Percentiles rank a stretch among this genome's conserved stretches.
Conservation (phyloP, 75 land plant genomes). For the Selaginella tamariscina region DNA sequence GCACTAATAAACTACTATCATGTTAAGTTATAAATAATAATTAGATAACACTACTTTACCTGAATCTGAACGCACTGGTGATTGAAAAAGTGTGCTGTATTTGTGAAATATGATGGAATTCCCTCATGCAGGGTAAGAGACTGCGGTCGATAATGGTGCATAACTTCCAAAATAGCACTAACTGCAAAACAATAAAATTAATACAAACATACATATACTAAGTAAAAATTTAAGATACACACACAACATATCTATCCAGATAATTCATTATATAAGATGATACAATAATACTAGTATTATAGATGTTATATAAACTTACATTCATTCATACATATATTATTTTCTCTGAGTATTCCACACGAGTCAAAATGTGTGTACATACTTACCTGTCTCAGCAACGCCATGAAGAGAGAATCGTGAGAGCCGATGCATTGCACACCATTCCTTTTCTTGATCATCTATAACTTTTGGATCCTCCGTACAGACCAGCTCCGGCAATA, state of each 20-base stretch:
- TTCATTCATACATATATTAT: too few relatives aligned
- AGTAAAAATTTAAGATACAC: not conserved
- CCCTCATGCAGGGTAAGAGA: conserved; percentile 28
- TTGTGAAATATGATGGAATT: conserved; percentile 38
- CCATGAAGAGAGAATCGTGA: too few relatives aligned
- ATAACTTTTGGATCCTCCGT: conserved; percentile 15
- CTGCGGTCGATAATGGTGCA: conserved; percentile 55
- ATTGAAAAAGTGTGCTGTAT: too few relatives aligned
- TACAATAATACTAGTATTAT: too few relatives aligned
- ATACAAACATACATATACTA: not conserved
- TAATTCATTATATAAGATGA: too few relatives aligned
- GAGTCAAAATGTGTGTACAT: too few relatives aligned
- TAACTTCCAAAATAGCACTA: conserved; percentile 33
- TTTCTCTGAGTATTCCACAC: too few relatives aligned
- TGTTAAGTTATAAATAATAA: conserved; percentile 8
- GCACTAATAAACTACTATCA: conserved; percentile 18
- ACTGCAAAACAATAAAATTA: conserved; percentile 24
- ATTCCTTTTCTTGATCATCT: conserved; percentile 42
- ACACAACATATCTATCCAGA: not conserved
- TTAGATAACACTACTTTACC: conserved; percentile 37
- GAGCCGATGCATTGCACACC: conserved; percentile 58
- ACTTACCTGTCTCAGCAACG: conserved; percentile 53
- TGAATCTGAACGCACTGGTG: conserved; percentile 41
- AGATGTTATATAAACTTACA: too few relatives aligned
- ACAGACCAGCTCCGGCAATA: conserved; percentile 7